A percentile compares a stretch with the other conserved stretches of the same genome.
Conservation (phyloP, 345 rosid species). For the Gossypium sturtianum region DNA sequence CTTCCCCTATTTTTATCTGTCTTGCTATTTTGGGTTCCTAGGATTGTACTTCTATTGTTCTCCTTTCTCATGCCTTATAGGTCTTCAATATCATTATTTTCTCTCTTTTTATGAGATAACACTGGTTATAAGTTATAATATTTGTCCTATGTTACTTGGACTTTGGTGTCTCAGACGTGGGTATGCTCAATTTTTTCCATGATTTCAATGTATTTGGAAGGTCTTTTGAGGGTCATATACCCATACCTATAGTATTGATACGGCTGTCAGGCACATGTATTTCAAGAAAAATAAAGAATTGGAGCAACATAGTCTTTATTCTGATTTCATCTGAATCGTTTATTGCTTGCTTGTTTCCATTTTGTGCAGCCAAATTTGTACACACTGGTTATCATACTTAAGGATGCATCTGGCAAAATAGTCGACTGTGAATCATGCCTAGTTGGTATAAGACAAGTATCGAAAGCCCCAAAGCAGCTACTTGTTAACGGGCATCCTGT, state of each 20-base stretch:
- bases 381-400: slow-evolving; percentile 68
- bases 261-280: neutral
- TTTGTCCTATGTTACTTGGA: neutral
- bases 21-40: neutral
- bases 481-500: slow-evolving; percentile 91
- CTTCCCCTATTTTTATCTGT: neutral
- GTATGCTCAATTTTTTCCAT: neutral
- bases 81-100: neutral
- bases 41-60: neutral
- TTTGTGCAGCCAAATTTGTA: slow-evolving; percentile 74
- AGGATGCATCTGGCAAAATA: slow-evolving; percentile 65
- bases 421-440: slow-evolving; percentile 92
- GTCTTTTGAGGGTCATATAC: neutral
- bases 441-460: slow-evolving; percentile 78
- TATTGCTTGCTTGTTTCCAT: slow-evolving; percentile 2
- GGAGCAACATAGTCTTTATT: neutral
- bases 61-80: neutral
- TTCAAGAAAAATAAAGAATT: neutral
- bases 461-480: slow-evolving; percentile 84
- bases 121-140: neutral
- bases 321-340: neutral
- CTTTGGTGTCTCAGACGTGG: neutral
- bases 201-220: neutral
- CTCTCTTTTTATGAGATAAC: neutral
- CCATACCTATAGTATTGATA: neutral